phyloP scores from a whole-genome alignment of 1,284 basidiomycete genomes.

The Vanrija humicola region DNA sequence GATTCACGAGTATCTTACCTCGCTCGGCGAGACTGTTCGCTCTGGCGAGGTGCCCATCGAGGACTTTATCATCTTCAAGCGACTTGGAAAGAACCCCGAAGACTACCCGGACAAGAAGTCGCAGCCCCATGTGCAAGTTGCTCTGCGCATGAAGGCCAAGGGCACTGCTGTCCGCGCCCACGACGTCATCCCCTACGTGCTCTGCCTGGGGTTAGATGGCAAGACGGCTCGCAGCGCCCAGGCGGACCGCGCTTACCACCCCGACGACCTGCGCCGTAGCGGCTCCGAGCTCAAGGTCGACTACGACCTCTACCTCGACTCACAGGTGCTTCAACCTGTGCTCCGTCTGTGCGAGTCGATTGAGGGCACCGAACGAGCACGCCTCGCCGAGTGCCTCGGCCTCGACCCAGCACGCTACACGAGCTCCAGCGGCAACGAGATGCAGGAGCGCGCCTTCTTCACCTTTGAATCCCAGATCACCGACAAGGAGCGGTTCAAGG shows the following conservation, averaged over 20 bases:
- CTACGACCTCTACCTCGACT: conserved; percentile 85
- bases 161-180: conserved; percentile 76
- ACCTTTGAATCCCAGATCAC: conserved; percentile 87
- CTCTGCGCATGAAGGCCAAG: conserved; percentile 80
- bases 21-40: conserved; percentile 70
- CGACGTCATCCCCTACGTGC: conserved; percentile 95
- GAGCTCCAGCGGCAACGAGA: conserved; percentile 49
- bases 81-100: conserved; percentile 88
- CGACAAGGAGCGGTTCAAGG: conserved; percentile 79
- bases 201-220: conserved; percentile 76
- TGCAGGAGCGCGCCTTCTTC: conserved; percentile 67
- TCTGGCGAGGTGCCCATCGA: conserved; percentile 75
- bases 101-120: conserved; percentile 94
- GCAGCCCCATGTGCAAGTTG: conserved; percentile 96
- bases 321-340: conserved; percentile 90
- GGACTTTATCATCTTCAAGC: conserved; percentile 93
- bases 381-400: conserved; percentile 93
- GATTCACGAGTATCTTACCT: conserved; percentile 86
- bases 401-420: conserved; percentile 80
- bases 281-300: conserved; percentile 61
- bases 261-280: conserved; percentile 79
- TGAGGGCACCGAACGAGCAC: conserved; percentile 86
- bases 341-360: conserved; percentile 94
- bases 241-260: conserved; percentile 87
- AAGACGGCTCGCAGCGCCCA: conserved; percentile 71